Conservation (phyloP, 2,329 filamentous ascomycete genomes). For the Fusarium pseudograminearum region DNA sequence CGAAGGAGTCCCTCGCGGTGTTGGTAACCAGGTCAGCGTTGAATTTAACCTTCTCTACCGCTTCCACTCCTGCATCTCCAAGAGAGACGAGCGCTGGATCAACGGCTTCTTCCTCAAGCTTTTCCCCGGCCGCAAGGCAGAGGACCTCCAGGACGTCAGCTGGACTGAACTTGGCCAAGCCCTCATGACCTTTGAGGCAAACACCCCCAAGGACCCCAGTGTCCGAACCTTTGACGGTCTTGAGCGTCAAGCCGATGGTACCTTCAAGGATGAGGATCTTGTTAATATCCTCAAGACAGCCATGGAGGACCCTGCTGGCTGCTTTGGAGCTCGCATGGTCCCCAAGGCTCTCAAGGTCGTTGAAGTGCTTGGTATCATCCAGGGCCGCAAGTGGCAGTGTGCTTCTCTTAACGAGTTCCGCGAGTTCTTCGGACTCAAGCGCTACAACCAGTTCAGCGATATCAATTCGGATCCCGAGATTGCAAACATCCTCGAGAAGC, state of each 20-base stretch:
- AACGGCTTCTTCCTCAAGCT: conserved; percentile 61
- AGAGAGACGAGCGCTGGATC: conserved; percentile 72
- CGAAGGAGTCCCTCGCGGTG: conserved; percentile 64
- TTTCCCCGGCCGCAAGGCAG: conserved; percentile 47
- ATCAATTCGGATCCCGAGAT: conserved; percentile 70
- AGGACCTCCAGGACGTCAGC: conserved; percentile 55
- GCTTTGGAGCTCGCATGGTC: conserved; percentile 70
- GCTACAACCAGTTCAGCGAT: conserved; percentile 67
- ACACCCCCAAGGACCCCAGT: conserved; percentile 55
- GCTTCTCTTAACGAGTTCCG: conserved; percentile 74
- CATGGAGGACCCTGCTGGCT: conserved; percentile 71
- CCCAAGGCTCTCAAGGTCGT: conserved; percentile 69
- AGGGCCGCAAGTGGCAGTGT: conserved; percentile 71
- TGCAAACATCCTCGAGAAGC: conserved; percentile 64
- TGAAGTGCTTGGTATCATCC: conserved; percentile 72
- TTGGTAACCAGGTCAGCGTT: conserved; percentile 75
- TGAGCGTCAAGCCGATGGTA: conserved; percentile 62
- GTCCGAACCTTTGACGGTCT: conserved; percentile 63
- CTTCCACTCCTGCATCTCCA: conserved; percentile 72
- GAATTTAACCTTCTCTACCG: conserved; percentile 77
- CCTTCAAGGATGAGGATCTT: conserved; percentile 69
- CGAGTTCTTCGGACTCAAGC: conserved; percentile 70
- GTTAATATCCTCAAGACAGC: conserved; percentile 65
- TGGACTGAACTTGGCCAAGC: conserved; percentile 42
- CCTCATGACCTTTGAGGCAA: conserved; percentile 33